Percentiles rank a stretch among this genome's conserved stretches.
phyloP scores from a whole-genome alignment of 257 asterid genomes.

The Dorcoceras hygrometricum region DNA sequence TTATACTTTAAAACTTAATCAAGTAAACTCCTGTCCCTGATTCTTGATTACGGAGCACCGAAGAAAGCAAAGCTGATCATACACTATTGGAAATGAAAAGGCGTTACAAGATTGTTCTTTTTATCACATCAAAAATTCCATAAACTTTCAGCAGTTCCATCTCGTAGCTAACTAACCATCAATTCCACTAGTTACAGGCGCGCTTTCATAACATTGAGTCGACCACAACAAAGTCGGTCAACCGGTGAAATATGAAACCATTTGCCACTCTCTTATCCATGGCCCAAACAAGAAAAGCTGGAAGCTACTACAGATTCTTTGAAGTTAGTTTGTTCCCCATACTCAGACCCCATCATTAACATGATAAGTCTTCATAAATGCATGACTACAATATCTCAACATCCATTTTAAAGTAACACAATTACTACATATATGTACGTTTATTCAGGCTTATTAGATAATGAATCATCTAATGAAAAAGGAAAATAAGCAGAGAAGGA shows the following conservation, averaged over 20 bases:
- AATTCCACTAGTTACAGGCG: too few relatives aligned
- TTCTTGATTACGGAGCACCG: neutral
- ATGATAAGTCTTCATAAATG: neutral
- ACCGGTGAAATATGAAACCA: neutral
- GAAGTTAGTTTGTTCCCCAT: neutral
- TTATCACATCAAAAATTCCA: neutral
- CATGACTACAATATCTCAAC: neutral
- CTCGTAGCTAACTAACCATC: too few relatives aligned
- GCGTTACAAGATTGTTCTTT: neutral
- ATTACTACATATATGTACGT: too few relatives aligned
- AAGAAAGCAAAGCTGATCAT: neutral
- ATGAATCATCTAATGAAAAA: slow-evolving; percentile 13
- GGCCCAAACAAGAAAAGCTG: neutral
- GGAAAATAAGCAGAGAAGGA: neutral
- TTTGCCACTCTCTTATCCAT: neutral
- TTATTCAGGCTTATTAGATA: neutral
- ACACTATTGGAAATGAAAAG: neutral
- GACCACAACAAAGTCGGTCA: neutral
- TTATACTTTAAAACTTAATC: too few relatives aligned
- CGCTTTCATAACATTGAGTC: neutral
- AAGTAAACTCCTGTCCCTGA: neutral
- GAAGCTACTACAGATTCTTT: neutral
- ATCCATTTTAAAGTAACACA: neutral
- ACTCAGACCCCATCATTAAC: neutral
- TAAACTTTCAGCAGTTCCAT: neutral